Evolutionary conservation across 2,329 filamentous ascomycete species (phyloP).

Genomic region (Arthrinium phaeospermum): DNA sequence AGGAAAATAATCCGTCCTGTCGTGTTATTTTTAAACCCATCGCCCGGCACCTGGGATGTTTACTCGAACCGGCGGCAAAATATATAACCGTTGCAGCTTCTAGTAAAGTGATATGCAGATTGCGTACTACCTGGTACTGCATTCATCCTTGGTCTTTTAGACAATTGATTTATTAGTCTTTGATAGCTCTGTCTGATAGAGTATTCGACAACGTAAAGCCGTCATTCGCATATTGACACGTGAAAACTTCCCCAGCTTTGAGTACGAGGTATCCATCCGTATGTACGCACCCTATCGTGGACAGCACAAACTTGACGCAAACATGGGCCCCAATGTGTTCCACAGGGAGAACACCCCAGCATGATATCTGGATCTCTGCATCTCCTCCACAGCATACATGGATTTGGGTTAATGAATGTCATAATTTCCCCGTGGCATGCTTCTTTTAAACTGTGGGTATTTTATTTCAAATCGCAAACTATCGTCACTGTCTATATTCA

Average conservation of each 20-base stretch:
- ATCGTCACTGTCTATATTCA: not conserved
- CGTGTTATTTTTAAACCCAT: no score
- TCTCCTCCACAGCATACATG: not conserved
- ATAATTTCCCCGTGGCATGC: not conserved
- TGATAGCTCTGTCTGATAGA: no score
- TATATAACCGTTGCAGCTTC: no score
- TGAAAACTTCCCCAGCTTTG: not conserved
- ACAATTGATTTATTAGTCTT: no score
- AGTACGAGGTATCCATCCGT: not conserved
- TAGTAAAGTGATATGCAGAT: no score
- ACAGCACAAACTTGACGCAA: not conserved
- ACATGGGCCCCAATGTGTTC: not conserved
- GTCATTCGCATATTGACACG: no score
- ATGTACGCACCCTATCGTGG: not conserved
- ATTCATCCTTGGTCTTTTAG: no score
- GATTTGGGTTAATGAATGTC: not conserved
- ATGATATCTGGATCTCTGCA: slow-evolving; percentile 6
- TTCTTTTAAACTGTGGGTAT: slow-evolving; percentile 10
- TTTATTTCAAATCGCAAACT: not conserved
- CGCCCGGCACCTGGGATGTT: no score
- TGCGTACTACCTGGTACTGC: no score
- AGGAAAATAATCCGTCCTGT: no score
- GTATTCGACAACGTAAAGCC: no score
- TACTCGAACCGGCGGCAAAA: no score
- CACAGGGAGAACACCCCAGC: not conserved